Evolutionary conservation across 306 rosid genomes (phyloP).

Genomic region (Prunus salicina): DNA sequence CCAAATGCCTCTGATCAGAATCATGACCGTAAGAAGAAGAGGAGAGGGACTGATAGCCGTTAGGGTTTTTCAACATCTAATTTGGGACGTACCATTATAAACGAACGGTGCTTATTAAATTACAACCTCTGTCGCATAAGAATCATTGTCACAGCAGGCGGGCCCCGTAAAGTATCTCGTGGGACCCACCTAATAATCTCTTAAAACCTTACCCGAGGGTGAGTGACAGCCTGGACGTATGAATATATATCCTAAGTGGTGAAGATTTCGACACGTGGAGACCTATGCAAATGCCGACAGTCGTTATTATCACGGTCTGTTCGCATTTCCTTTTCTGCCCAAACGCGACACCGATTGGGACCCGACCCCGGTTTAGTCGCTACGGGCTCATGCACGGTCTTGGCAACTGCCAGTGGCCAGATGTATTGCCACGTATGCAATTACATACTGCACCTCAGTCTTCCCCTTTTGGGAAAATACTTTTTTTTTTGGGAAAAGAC

Average conservation of each 20-base stretch:
- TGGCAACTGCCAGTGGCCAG: not conserved
- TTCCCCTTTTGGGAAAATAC: not conserved
- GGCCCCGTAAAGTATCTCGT: not conserved
- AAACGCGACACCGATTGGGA: slow-evolving; percentile 22
- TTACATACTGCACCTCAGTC: too few relatives aligned
- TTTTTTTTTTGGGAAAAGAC: not conserved
- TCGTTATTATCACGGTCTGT: slow-evolving; percentile 16
- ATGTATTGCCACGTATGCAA: not conserved
- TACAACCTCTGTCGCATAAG: not conserved
- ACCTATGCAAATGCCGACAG: slow-evolving; percentile 32
- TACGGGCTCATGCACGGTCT: too few relatives aligned
- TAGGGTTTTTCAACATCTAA: not conserved
- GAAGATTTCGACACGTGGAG: slow-evolving; percentile 12
- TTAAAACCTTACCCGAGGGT: not conserved
- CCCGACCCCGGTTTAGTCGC: slow-evolving; percentile 1
- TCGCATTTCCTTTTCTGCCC: not conserved
- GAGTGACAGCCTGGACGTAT: slow-evolving; percentile 13
- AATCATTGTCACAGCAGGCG: not conserved
- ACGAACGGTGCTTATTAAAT: too few relatives aligned
- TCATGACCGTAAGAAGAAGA: not conserved
- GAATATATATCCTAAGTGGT: not conserved
- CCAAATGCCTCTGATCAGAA: not conserved
- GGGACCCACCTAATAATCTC: not conserved
- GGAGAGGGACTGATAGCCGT: not conserved
- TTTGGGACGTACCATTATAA: not conserved